These are phyloP conservation scores for Aspergillus avenaceus DNA, from an alignment of 495 filamentous ascomycete genomes.

Conservation along the genomic window DNA sequence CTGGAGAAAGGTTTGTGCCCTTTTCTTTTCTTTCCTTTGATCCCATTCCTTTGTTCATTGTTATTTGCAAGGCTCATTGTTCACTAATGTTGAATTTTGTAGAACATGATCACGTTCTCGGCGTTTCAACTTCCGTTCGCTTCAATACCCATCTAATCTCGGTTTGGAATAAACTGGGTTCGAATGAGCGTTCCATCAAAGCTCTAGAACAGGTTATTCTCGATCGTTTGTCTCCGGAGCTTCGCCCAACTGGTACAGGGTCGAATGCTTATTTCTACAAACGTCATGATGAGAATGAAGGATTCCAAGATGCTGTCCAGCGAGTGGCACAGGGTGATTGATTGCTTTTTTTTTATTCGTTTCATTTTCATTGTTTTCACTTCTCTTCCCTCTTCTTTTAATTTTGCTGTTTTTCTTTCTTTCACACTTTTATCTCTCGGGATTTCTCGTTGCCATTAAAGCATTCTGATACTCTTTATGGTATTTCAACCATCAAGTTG, in stretches of 20 bases:
- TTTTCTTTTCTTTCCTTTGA: not conserved
- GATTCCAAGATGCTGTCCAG: slow-evolving; percentile 40
- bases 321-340: not conserved
- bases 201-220: slow-evolving; percentile 64
- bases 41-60: not conserved
- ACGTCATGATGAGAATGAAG: slow-evolving; percentile 54
- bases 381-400: not conserved
- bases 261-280: slow-evolving; percentile 61
- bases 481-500: no score
- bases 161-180: slow-evolving; percentile 81
- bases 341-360: not conserved
- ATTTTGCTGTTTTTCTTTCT: not conserved
- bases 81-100: not conserved
- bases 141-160: slow-evolving; percentile 71
- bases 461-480: no score
- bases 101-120: slow-evolving; percentile 71
- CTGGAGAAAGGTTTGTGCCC: slow-evolving; percentile 56
- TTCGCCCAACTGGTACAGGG: slow-evolving; percentile 50
- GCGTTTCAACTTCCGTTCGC: slow-evolving; percentile 55
- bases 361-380: not conserved
- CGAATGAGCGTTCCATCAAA: slow-evolving; percentile 67
- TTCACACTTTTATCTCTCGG: not conserved
- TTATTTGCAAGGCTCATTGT: no score
- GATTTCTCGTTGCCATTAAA: not conserved
- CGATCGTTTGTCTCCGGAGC: slow-evolving; percentile 59